Evolutionary conservation across 257 asterid genomes (phyloP).

Genomic region (Orobanche coerulescens): DNA sequence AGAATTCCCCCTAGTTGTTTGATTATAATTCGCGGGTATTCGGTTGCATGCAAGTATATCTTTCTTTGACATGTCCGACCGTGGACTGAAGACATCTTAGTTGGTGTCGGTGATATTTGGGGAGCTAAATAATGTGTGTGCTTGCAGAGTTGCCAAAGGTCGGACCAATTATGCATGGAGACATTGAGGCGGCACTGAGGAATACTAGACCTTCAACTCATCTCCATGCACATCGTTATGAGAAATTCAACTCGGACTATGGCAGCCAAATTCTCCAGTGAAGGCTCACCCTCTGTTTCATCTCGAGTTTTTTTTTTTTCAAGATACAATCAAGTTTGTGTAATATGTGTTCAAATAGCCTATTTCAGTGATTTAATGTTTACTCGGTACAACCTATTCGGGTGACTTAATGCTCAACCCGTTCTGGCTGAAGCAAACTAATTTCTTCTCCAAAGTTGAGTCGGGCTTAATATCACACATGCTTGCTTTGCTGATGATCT

Average conservation of each 20-base stretch:
- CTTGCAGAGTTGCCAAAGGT: conserved; percentile 74
- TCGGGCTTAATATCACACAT: conserved; percentile 84
- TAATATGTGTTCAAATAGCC: too few species aligned
- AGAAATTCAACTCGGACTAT: conserved; percentile 72
- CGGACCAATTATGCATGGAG: conserved; percentile 69
- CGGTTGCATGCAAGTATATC: too few species aligned
- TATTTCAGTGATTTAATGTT: too few species aligned
- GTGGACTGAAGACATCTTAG: not conserved
- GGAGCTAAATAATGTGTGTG: conserved; percentile 11
- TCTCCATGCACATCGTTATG: conserved; percentile 78
- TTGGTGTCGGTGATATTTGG: not conserved
- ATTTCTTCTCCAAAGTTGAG: conserved; percentile 66
- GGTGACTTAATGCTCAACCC: not conserved
- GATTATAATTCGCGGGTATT: too few species aligned
- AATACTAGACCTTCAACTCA: conserved; percentile 97
- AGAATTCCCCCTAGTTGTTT: too few species aligned
- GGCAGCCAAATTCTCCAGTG: conserved; percentile 93
- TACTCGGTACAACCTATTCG: too few species aligned
- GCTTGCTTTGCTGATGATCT: too few species aligned
- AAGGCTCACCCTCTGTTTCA: conserved; percentile 30
- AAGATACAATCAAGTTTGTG: not conserved
- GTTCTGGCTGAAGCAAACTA: conserved; percentile 64
- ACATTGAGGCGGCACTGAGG: conserved; percentile 70
- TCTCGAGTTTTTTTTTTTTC: not conserved
- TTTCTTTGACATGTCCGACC: too few species aligned